phyloP scores from a whole-genome alignment of 2,329 filamentous ascomycete genomes.

The Neonectria ditissima region DNA sequence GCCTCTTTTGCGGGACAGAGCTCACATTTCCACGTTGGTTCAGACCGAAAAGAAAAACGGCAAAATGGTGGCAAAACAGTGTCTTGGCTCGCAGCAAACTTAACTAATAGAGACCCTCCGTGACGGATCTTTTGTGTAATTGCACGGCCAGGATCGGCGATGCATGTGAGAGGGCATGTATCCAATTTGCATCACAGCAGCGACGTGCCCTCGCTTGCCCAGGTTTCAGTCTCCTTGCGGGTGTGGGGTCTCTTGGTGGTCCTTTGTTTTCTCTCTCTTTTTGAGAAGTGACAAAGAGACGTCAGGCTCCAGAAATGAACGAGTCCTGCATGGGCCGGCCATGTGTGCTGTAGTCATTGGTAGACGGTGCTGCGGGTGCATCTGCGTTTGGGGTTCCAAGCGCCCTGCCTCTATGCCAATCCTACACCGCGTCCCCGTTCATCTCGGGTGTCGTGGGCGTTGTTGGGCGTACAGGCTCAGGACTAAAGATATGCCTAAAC shows the following conservation, averaged over 20 bases:
- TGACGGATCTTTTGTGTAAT: slow-evolving; percentile 5
- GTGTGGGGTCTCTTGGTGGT: neutral
- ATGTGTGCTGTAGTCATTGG: neutral
- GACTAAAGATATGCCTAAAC: too few species aligned
- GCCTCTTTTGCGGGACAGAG: neutral
- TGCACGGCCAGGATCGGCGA: slow-evolving; percentile 18
- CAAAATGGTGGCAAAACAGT: neutral
- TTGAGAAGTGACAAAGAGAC: neutral
- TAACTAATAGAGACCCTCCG: slow-evolving; percentile 20
- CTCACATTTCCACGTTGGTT: neutral
- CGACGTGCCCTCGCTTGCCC: neutral
- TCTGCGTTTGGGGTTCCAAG: neutral
- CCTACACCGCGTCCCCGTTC: neutral
- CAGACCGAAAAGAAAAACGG: neutral
- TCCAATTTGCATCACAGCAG: neutral
- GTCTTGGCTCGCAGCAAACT: slow-evolving; percentile 3
- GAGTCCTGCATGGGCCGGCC: too few species aligned
- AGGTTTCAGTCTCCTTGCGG: neutral
- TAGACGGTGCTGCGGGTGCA: neutral
- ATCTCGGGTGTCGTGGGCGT: neutral
- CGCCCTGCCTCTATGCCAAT: neutral
- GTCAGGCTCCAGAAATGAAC: too few species aligned
- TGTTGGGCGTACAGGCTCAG: too few species aligned
- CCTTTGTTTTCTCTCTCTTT: too few species aligned
- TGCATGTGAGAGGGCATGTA: neutral